Evolutionary conservation across 1,139 yeast species (phyloP), one percentile per base, ranked within the genome.

Genomic region (Suhomyces taliae): DNA sequence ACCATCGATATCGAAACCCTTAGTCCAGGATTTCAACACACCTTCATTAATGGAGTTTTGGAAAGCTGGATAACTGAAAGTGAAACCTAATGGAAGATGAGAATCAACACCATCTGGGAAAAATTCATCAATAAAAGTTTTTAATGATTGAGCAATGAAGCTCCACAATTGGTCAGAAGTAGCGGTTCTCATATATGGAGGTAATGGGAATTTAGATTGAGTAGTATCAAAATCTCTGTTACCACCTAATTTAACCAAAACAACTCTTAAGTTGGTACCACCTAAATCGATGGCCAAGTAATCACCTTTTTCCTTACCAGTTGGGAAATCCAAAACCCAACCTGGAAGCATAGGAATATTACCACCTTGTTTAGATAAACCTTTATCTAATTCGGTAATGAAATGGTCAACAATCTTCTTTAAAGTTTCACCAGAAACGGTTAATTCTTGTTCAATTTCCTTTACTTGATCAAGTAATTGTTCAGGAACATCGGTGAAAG

Each of bases 291-390:
- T 86, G 45, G 98, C 97, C 64, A 93, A 72, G 69, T 81, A 93
- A 56, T 88, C 85, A 55, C 99, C 99, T 39, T 77, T 78, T 69
- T 93, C 99, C 56, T 82, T 71, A 59, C 98, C 98, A 41, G 95
- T 85, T 52, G 99, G 98, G 76, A 76, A 85, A 61, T 87, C 95
- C 80, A 90, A 76, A 46, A 91, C 97, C 97, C 97, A 91, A 53
- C 95, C 89, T 39, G 96, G 96, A 62, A 87, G 90, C 99, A 91
- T 93, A 50, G 98, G 98, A 62, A 89, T 87, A 67, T 85, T 86
- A 49, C 95, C 93, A 41, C 95, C 95, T 44, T 72, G 60, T 64
- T 82, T 81, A 49, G 90, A 78, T 54, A 88, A 77, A 45, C 96
- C 95, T 68, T 87, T 87, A 51, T 84, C 81, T 61, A 93, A 81